These are phyloP conservation scores for Aristolochia fimbriata DNA, from an alignment of 164 flowering plant genomes.

Conservation along the genomic window DNA sequence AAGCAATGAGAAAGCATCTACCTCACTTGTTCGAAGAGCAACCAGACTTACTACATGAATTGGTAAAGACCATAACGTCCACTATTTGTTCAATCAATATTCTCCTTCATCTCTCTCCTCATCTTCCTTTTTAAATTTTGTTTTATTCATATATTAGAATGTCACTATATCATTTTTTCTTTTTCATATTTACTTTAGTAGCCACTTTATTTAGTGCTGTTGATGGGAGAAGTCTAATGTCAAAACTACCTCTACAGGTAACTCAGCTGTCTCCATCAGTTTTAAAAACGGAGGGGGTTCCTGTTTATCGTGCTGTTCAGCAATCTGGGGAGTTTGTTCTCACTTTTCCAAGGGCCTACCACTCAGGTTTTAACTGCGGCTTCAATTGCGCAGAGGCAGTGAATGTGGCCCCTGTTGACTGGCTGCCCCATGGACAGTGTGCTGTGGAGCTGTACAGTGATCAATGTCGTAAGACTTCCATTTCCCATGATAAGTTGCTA, in stretches of 20 bases:
- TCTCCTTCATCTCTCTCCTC: not conserved
- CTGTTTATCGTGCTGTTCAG: slow-evolving; percentile 60
- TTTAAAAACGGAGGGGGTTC: slow-evolving; percentile 58
- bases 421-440: slow-evolving; percentile 68
- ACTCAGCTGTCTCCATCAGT: slow-evolving; percentile 76
- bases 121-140: no score
- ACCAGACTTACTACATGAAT: slow-evolving; percentile 67
- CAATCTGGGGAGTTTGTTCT: slow-evolving; percentile 71
- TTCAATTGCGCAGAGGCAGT: slow-evolving; percentile 88
- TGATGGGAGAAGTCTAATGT: no score
- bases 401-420: slow-evolving; percentile 79
- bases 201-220: no score
- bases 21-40: slow-evolving; percentile 78
- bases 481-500: slow-evolving; percentile 72
- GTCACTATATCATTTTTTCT: no score
- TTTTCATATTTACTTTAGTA: not conserved
- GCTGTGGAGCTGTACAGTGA: slow-evolving; percentile 70
- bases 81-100: not conserved
- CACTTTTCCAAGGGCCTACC: slow-evolving; percentile 82
- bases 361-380: slow-evolving; percentile 76
- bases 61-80: slow-evolving; percentile 27
- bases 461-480: slow-evolving; percentile 59
- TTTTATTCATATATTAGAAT: no score
- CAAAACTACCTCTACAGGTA: slow-evolving; percentile 29
- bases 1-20: slow-evolving; percentile 70